Conservation (phyloP, 306 rosid genomes). For the Acacia confusa region DNA sequence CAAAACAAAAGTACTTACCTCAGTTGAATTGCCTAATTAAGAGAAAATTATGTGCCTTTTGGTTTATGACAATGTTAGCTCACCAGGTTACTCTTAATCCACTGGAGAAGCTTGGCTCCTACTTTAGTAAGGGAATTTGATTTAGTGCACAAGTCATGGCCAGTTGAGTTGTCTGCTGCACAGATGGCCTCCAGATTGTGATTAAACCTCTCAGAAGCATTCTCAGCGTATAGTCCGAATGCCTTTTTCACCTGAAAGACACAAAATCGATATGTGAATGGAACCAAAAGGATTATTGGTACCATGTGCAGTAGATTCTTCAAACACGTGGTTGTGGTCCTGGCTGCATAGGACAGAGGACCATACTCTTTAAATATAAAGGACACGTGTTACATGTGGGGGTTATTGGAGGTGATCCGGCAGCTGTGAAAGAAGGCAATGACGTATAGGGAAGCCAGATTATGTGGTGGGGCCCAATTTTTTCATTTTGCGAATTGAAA, state of each 20-base stretch:
- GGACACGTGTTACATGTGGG: not conserved
- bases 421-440: not conserved
- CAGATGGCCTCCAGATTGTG: constrained; percentile 48
- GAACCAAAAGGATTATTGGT: not conserved
- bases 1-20: constrained; percentile 18
- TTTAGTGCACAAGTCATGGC: constrained; percentile 35
- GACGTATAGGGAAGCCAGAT: not conserved
- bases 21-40: not conserved
- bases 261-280: not conserved
- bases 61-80: constrained; percentile 6
- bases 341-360: not conserved
- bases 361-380: not conserved
- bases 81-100: constrained; percentile 49
- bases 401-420: not conserved
- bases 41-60: not conserved
- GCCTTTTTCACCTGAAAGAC: constrained; percentile 54
- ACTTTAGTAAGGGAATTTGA: constrained; percentile 51
- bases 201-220: constrained; percentile 51
- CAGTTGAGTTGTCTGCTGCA: constrained; percentile 41
- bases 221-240: constrained; percentile 44
- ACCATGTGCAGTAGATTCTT: not conserved
- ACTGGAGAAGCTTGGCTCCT: constrained; percentile 54
- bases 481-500: not conserved
- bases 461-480: not conserved
- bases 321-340: not conserved